Conservation (phyloP, 1,284 basidiomycete genomes). For the Tilletia walkeri region DNA sequence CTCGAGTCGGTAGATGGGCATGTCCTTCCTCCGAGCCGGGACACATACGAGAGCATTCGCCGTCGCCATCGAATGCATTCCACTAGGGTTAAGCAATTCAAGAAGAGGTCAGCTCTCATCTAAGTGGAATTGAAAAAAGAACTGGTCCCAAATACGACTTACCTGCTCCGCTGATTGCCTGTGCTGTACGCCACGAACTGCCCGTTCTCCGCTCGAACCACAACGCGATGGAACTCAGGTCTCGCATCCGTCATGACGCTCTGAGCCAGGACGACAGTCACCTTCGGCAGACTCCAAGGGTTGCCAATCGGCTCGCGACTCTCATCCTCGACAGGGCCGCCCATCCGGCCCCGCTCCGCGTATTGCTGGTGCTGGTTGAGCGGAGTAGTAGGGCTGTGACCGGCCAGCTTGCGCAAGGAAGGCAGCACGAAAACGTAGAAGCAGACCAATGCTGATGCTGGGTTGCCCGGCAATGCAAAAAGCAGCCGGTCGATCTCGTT, state of each 20-base stretch:
- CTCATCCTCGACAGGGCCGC: not conserved
- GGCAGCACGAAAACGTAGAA: conserved; percentile 83
- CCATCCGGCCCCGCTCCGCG: not conserved
- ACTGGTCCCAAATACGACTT: conserved; percentile 9
- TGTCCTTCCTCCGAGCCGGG: conserved; percentile 23
- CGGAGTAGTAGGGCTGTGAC: conserved; percentile 16
- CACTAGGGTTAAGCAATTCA: conserved; percentile 19
- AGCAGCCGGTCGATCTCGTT: conserved; percentile 62
- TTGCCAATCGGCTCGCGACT: conserved; percentile 22
- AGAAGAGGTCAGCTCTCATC: not conserved
- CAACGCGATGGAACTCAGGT: conserved; percentile 76
- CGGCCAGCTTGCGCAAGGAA: conserved; percentile 66
- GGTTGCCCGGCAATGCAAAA: conserved; percentile 84
- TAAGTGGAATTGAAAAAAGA: not conserved
- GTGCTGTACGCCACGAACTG: conserved; percentile 65
- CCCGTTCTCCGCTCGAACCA: conserved; percentile 61
- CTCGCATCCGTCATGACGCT: conserved; percentile 70
- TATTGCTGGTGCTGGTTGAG: conserved; percentile 5
- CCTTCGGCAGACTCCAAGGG: conserved; percentile 65
- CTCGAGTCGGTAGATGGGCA: not conserved
- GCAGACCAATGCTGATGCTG: conserved; percentile 81
- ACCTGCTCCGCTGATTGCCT: conserved; percentile 39
- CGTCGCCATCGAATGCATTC: conserved; percentile 49
- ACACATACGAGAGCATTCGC: conserved; percentile 47
- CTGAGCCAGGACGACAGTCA: conserved; percentile 67